Percentiles rank a stretch among this genome's conserved stretches.
Evolutionary conservation across 1,139 yeast genomes (phyloP).

Genomic region (Lodderomyces pseudojiufengensis): DNA sequence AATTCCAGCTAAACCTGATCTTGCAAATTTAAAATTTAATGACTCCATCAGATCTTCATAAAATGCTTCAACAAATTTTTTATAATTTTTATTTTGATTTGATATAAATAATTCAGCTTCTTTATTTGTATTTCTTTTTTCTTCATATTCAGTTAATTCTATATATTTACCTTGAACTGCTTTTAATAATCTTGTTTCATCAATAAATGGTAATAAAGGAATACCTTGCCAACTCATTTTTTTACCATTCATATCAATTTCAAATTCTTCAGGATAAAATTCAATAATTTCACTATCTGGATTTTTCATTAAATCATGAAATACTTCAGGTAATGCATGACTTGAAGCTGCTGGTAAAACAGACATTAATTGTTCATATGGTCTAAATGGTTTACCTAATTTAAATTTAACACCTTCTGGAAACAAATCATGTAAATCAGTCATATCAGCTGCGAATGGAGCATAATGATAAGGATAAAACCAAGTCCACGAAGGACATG

Average conservation of each 20-base stretch:
- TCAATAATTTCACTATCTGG: constrained; percentile 82
- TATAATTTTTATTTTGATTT: constrained; percentile 48
- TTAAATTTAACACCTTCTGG: constrained; percentile 60
- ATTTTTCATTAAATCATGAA: constrained; percentile 79
- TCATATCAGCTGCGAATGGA: constrained; percentile 91
- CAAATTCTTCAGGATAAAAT: constrained; percentile 85
- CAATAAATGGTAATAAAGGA: constrained; percentile 86
- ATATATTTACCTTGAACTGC: constrained; percentile 67
- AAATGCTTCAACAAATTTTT: constrained; percentile 28
- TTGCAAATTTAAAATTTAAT: constrained; percentile 43
- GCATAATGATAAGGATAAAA: constrained; percentile 97
- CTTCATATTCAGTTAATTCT: constrained; percentile 64
- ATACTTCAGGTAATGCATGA: constrained; percentile 82
- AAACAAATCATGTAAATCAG: constrained; percentile 42
- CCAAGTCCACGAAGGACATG: constrained; percentile 99
- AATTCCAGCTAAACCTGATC: constrained; percentile 66
- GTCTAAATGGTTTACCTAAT: constrained; percentile 78
- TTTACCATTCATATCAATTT: constrained; percentile 93
- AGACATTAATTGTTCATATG: constrained; percentile 96
- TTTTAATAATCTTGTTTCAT: constrained; percentile 65
- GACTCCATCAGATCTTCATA: constrained; percentile 30
- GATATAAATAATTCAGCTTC: constrained; percentile 61
- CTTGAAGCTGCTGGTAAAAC: constrained; percentile 96
- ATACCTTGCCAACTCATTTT: constrained; percentile 96
- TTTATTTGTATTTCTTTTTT: constrained; percentile 63